A percentile compares a stretch with the other conserved stretches of the same genome.
phyloP scores from a whole-genome alignment of 495 filamentous ascomycete species.

The Neurospora sp. region DNA sequence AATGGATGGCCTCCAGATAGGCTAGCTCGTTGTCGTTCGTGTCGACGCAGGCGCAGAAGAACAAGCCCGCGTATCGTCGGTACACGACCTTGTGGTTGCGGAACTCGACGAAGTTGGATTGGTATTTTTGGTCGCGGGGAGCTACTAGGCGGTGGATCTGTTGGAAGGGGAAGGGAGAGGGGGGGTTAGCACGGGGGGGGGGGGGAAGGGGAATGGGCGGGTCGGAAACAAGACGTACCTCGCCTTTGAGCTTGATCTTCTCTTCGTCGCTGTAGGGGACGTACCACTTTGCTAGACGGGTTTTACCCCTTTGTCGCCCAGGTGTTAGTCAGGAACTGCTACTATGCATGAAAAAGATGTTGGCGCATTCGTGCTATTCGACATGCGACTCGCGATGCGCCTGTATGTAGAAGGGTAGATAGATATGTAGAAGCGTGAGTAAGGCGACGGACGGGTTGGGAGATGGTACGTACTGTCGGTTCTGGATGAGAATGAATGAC shows the following conservation, averaged over 20 bases:
- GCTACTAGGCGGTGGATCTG: conserved; percentile 95
- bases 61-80: conserved; percentile 89
- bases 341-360: not conserved
- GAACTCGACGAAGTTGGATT: conserved; percentile 98
- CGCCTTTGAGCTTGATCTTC: conserved; percentile 92
- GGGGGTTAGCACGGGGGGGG: not conserved
- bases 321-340: not conserved
- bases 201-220: not conserved
- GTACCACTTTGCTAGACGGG: conserved; percentile 97
- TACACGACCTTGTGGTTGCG: conserved; percentile 91
- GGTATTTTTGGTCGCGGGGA: conserved; percentile 96
- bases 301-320: conserved; percentile 68
- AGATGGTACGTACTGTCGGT: conserved; percentile 61
- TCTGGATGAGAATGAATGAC: conserved; percentile 94
- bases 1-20: conserved; percentile 96
- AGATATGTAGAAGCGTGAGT: not conserved
- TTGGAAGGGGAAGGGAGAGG: not conserved
- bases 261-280: conserved; percentile 94
- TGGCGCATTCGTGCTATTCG: conserved; percentile 49
- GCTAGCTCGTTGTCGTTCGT: conserved; percentile 98
- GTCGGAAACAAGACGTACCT: conserved; percentile 32
- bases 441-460: not conserved
- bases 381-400: conserved; percentile 94
- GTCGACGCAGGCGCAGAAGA: conserved; percentile 98
- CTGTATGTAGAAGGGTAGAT: conserved; percentile 42